Evolutionary conservation across 169 alveolate genomes (phyloP).

Genomic region (Neospora caninum): DNA sequence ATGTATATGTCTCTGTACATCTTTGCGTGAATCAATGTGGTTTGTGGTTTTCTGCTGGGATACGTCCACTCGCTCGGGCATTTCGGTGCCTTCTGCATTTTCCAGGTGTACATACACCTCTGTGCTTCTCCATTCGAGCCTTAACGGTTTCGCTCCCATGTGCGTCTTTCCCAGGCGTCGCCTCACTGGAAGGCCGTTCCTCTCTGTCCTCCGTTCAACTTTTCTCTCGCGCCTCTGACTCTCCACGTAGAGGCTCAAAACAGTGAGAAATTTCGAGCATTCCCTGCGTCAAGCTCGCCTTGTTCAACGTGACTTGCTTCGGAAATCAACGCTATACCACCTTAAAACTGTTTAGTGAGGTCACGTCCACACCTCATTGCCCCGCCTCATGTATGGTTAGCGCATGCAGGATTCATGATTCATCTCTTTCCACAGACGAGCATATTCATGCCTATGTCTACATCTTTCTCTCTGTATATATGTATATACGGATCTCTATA

Average conservation of each 20-base stretch:
- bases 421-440: background rate
- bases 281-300: background rate
- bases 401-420: background rate
- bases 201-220: background rate
- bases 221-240: background rate
- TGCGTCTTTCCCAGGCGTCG: background rate
- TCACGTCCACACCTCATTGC: no score
- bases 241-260: background rate
- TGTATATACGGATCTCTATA: background rate
- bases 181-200: background rate
- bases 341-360: no score
- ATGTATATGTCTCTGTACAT: no score
- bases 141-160: no score
- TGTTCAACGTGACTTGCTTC: background rate
- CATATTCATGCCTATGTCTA: background rate
- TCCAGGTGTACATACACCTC: no score
- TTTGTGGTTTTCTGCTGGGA: no score
- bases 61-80: no score
- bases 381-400: no score
- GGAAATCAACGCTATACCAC: no score
- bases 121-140: no score
- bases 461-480: background rate
- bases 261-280: background rate
- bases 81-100: no score
- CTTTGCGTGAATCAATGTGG: no score